Evolutionary conservation across 352 stramenopile genomes (phyloP), one percentile per base, ranked within the genome.

Genomic region (Albugo candida): DNA sequence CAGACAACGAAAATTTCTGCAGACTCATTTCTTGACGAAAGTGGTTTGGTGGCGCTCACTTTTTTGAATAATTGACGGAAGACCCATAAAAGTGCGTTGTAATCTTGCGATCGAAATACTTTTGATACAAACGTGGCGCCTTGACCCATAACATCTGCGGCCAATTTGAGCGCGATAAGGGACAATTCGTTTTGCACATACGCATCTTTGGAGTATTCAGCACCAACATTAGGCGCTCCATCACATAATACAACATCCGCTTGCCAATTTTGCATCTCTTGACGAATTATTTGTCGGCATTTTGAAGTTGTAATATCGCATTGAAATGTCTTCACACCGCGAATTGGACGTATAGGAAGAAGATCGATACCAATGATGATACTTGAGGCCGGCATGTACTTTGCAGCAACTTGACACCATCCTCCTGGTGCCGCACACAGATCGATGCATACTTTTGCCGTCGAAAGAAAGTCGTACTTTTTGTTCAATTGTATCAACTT

Each of bases 1-100:
- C 95, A 98, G 1, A 99, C 87, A 14, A 99, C 91, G 65, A 99
- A 99, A 60, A 99, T 99, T 69, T 99, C 96, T n/a, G 96, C 95
- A 11, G 92, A 98, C 56, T 99, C 94, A 55, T 88, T 93, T 67
- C 96, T 85, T 49, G 83, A 97, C 11, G 92, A 96, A 31, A 94
- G 72, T n/a, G 96, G 96, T 69, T 99, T 99, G 43, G 97, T 97
- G 0, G 93, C 93, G 54, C 94, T 84, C 11, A 99, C 93, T 39
- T 93, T 89, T 54, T 95, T 84, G 64, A 99, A 99, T 6, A 99
- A 80, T 64, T 99, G 94, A 71, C 98, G 95, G 55, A 98, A 94
- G 0, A 98, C 88, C 94, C 95, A 99, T 8, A 99, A 62, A 50
- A 98, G 81, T 4, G 93, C 89, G 53, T 97, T 97, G 74, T 99